Conservation (phyloP, 2,329 filamentous ascomycete species). For the Zymoseptoria pseudotritici region DNA sequence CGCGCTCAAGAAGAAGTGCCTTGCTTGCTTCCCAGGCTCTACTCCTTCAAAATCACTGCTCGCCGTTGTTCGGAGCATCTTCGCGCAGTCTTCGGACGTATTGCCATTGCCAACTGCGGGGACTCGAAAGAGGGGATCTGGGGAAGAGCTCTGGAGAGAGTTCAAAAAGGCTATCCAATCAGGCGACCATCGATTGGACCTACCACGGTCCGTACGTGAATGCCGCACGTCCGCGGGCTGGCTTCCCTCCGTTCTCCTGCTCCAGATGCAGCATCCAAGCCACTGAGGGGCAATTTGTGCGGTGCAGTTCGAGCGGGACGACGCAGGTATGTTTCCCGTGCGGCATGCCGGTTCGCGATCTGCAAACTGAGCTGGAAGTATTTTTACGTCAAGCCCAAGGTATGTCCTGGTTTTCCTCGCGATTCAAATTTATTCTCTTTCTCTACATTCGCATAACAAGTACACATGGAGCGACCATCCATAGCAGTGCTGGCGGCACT, state of each 20-base stretch:
- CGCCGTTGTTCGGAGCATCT: background rate
- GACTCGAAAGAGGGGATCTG: background rate
- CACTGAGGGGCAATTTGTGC: too few relatives aligned
- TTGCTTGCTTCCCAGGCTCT: background rate
- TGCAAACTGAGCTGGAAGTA: background rate
- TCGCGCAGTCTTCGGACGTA: background rate
- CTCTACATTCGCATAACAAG: too few relatives aligned
- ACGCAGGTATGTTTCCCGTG: background rate
- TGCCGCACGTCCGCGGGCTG: background rate
- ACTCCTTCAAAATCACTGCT: background rate
- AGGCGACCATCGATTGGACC: too few relatives aligned
- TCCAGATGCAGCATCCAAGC: too few relatives aligned
- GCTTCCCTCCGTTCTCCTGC: too few relatives aligned
- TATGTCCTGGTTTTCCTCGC: background rate
- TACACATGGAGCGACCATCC: conserved; percentile 1
- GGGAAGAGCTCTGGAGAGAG: background rate
- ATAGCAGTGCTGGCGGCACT: background rate
- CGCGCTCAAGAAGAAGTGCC: background rate
- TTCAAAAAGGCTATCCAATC: too few relatives aligned
- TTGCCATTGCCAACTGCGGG: background rate
- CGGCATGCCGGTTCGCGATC: background rate
- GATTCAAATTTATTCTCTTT: background rate
- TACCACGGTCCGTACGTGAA: background rate
- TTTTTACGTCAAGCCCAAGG: background rate
- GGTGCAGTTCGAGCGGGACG: too few relatives aligned